phyloP scores from a whole-genome alignment of 345 rosid species.

The Theobroma cacao region DNA sequence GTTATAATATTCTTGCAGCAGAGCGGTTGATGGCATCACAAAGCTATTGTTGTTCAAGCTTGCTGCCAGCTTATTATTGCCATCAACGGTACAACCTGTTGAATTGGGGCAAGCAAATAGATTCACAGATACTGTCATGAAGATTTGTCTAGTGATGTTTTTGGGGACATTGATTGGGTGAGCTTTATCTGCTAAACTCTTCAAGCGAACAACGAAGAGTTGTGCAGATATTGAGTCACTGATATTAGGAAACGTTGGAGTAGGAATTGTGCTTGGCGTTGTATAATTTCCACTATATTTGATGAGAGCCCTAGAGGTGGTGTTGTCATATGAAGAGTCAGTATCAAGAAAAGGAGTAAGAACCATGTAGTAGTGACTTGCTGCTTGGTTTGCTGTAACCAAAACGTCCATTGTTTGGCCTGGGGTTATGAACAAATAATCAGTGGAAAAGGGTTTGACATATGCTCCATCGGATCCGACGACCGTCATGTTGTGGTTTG shows the following conservation, averaged over 20 bases:
- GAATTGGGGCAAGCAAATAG: neutral
- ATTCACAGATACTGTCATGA: slow-evolving; percentile 23
- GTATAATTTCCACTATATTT: slow-evolving; percentile 15
- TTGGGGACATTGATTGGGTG: slow-evolving; percentile 29
- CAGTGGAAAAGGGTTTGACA: slow-evolving; percentile 20
- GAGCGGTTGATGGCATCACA: slow-evolving; percentile 14
- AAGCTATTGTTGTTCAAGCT: slow-evolving; percentile 39
- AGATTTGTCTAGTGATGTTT: slow-evolving; percentile 6
- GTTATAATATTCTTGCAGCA: slow-evolving; percentile 41
- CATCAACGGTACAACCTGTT: neutral
- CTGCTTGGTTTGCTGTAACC: slow-evolving; percentile 17
- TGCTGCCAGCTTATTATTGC: neutral
- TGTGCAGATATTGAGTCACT: slow-evolving; percentile 8
- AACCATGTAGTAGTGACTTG: slow-evolving; percentile 29
- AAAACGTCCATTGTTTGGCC: slow-evolving; percentile 35
- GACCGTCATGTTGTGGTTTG: slow-evolving; percentile 28
- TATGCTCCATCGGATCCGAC: slow-evolving; percentile 31
- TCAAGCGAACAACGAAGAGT: neutral
- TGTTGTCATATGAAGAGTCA: neutral
- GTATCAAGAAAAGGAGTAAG: slow-evolving; percentile 8
- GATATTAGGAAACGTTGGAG: neutral
- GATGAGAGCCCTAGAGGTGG: slow-evolving; percentile 40
- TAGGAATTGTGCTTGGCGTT: neutral
- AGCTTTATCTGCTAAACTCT: slow-evolving; percentile 18
- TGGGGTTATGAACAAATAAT: slow-evolving; percentile 21